phyloP scores from a whole-genome alignment of 177 flowering plant genomes.

The Telopea speciosissima region DNA sequence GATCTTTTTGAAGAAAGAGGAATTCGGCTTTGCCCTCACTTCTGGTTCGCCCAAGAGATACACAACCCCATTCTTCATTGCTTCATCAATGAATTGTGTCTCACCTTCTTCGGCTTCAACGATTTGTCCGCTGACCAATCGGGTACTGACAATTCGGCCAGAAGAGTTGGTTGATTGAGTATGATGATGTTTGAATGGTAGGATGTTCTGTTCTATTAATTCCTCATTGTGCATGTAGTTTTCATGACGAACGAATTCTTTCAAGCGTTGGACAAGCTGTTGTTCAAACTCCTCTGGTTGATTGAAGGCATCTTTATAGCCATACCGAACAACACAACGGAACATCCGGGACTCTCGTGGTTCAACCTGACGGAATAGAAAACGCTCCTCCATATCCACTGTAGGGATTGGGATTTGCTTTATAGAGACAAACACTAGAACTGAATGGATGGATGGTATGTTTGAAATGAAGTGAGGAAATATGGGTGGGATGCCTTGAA shows the following conservation, averaged over 20 bases:
- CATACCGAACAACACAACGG: not conserved
- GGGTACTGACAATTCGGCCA: constrained; percentile 10
- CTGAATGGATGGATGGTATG: not conserved
- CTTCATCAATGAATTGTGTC: not conserved
- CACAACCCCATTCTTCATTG: constrained; percentile 16
- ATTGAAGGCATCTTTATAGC: not conserved
- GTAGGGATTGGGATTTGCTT: not conserved
- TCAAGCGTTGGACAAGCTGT: not conserved
- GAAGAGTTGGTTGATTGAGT: constrained; percentile 25
- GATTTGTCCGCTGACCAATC: constrained; percentile 7
- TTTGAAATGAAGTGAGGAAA: constrained; percentile 3
- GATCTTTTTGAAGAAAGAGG: constrained; percentile 12
- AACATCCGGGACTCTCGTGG: constrained; percentile 13
- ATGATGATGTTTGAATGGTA: constrained; percentile 20
- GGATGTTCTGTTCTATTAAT: constrained; percentile 12
- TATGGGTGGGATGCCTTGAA: not conserved
- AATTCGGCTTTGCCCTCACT: constrained; percentile 13
- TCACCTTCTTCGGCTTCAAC: not conserved
- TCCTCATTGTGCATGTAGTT: not conserved
- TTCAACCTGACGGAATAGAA: constrained; percentile 46
- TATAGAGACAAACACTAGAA: not conserved
- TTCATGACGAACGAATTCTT: not conserved
- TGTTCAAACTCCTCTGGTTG: not conserved
- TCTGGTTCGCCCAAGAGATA: constrained; percentile 27
- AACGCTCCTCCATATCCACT: constrained; percentile 6